These are phyloP conservation scores for Blastobotrys ciferrii DNA, from an alignment of 1,139 yeast species.

Conservation along the genomic window DNA sequence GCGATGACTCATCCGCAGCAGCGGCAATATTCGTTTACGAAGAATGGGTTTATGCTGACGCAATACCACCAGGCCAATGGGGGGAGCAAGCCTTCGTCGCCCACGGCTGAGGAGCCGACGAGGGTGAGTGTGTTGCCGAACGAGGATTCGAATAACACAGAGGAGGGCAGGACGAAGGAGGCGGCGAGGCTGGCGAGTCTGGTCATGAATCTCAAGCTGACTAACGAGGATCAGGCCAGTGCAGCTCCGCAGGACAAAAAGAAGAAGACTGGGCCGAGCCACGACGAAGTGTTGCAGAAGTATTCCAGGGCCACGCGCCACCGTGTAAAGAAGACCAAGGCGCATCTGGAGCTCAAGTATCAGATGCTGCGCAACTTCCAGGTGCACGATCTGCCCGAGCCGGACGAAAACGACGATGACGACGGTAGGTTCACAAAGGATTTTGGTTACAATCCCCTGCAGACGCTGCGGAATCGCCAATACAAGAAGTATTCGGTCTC, in stretches of 20 bases:
- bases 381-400: slow-evolving; percentile 15
- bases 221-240: slow-evolving; percentile 18
- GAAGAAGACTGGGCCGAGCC: neutral
- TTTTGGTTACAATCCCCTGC: slow-evolving; percentile 66
- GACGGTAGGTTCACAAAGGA: neutral
- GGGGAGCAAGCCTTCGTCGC: neutral
- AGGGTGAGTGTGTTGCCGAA: neutral
- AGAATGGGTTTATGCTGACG: slow-evolving; percentile 4
- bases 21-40: neutral
- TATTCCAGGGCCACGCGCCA: slow-evolving; percentile 37
- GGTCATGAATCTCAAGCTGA: slow-evolving; percentile 26
- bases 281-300: neutral
- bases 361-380: slow-evolving; percentile 45
- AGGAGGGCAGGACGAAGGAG: slow-evolving; percentile 21
- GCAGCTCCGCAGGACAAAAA: slow-evolving; percentile 1
- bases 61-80: neutral
- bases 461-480: slow-evolving; percentile 65
- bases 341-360: slow-evolving; percentile 53
- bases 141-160: neutral
- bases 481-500: slow-evolving; percentile 4
- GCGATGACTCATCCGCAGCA: neutral
- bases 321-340: slow-evolving; percentile 54
- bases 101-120: neutral
- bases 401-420: slow-evolving; percentile 4
- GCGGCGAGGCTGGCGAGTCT: slow-evolving; percentile 27